Evolutionary conservation across 2,329 filamentous ascomycete genomes (phyloP).

Genomic region (Penicillium sp.): DNA sequence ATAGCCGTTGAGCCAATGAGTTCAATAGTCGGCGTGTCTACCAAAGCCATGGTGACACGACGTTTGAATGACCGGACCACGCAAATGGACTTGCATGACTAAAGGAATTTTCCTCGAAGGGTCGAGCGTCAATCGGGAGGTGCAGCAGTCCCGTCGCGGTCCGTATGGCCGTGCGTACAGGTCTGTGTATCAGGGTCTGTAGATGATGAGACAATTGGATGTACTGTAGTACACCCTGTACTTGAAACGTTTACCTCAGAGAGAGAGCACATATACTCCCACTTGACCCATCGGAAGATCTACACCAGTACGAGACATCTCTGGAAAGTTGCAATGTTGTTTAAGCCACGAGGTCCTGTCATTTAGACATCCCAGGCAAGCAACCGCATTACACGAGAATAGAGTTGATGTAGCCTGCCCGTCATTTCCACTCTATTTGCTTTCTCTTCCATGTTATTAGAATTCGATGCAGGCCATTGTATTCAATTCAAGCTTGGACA

Average conservation of each 20-base stretch:
- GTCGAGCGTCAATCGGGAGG: conserved; percentile 13
- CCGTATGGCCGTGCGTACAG: conserved; percentile 20
- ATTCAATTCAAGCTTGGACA: conserved; percentile 7
- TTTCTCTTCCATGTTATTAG: background rate
- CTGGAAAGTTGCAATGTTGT: background rate
- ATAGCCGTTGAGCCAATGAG: conserved; percentile 15
- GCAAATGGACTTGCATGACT: conserved; percentile 24
- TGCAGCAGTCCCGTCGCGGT: conserved; percentile 23
- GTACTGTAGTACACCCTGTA: background rate
- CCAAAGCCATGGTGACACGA: conserved; percentile 22
- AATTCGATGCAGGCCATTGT: conserved; percentile 2
- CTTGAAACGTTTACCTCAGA: too few relatives aligned
- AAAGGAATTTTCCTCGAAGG: conserved; percentile 16
- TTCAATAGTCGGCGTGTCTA: conserved; percentile 2
- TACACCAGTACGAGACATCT: background rate
- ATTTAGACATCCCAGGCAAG: conserved; percentile 4
- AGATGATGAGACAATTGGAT: background rate
- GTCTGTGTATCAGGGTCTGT: conserved; percentile 10
- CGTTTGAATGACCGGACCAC: conserved; percentile 16
- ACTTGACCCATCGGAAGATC: background rate
- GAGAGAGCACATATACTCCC: background rate
- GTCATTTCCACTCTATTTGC: conserved; percentile 12
- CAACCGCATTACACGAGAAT: conserved; percentile 21
- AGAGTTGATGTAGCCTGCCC: conserved; percentile 25
- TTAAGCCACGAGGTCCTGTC: conserved; percentile 3